Percentiles rank a stretch among this genome's conserved stretches.
These are phyloP conservation scores for Apophysomyces variabilis DNA, from an alignment of 371 early-diverging fungal species.

Conservation along the genomic window DNA sequence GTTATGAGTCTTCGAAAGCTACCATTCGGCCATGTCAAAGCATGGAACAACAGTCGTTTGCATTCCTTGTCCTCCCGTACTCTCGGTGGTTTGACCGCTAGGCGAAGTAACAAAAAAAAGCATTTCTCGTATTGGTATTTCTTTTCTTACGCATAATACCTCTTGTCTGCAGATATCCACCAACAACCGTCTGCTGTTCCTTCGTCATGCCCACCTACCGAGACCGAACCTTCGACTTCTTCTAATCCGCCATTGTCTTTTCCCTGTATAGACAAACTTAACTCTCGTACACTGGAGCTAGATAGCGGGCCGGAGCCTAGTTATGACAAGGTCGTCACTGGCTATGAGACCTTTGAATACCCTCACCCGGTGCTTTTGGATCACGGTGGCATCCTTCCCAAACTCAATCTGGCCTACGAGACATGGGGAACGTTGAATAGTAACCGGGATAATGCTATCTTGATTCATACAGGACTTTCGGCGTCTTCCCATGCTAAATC, in stretches of 20 bases:
- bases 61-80: background rate
- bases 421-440: constrained; percentile 84
- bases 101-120: background rate
- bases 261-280: constrained; percentile 79
- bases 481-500: constrained; percentile 86
- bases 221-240: constrained; percentile 21
- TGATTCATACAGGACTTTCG: constrained; percentile 88
- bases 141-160: background rate
- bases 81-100: background rate
- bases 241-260: constrained; percentile 75
- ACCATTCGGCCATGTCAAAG: background rate
- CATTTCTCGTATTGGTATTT: background rate
- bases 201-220: constrained; percentile 1
- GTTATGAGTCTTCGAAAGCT: constrained; percentile 4
- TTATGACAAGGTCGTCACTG: constrained; percentile 84
- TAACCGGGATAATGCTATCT: constrained; percentile 73
- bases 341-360: constrained; percentile 76
- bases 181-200: background rate
- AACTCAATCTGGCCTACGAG: constrained; percentile 82
- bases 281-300: constrained; percentile 67
- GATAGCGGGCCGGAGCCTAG: constrained; percentile 87
- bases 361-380: constrained; percentile 73
- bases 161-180: background rate
- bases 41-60: background rate
- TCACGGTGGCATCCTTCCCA: constrained; percentile 84